Percentiles rank a stretch among this genome's conserved stretches.
phyloP scores from a whole-genome alignment of 345 rosid genomes.

The Dimocarpus longan region DNA sequence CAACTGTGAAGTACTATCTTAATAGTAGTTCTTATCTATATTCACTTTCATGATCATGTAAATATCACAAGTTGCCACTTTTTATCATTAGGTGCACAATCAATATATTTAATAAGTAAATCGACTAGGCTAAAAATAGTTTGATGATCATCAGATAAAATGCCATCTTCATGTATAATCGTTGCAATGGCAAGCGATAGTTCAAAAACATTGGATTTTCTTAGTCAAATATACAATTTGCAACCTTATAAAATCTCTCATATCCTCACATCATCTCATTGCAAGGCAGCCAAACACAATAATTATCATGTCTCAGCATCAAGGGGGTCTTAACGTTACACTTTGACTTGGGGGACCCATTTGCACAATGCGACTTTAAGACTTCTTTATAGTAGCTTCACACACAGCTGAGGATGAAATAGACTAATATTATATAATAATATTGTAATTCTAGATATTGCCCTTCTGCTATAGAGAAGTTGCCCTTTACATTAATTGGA shows the following conservation, averaged over 20 bases:
- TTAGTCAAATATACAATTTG: not conserved
- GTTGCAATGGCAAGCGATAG: not conserved
- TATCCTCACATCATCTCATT: not conserved
- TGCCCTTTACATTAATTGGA: constrained; percentile 25
- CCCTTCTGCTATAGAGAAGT: constrained; percentile 22
- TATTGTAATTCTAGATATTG: constrained; percentile 15
- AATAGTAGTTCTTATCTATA: too few relatives aligned
- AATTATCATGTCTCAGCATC: not conserved
- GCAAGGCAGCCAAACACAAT: not conserved
- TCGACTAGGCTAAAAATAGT: not conserved
- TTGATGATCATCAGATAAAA: not conserved
- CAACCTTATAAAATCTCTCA: not conserved
- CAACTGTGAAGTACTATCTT: too few relatives aligned
- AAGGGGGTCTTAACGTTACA: not conserved
- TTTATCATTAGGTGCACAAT: too few relatives aligned
- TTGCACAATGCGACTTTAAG: not conserved
- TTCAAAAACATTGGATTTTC: too few relatives aligned
- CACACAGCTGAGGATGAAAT: too few relatives aligned
- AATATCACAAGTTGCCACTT: too few relatives aligned
- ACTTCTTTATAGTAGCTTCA: not conserved
- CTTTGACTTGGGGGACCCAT: constrained; percentile 6
- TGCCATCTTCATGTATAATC: not conserved
- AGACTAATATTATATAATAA: too few relatives aligned
- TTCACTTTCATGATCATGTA: too few relatives aligned
- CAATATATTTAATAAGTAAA: not conserved